Percentiles rank a stretch among this genome's conserved stretches.
Evolutionary conservation across 345 rosid species (phyloP).

Genomic region (Reutealis trisperma): DNA sequence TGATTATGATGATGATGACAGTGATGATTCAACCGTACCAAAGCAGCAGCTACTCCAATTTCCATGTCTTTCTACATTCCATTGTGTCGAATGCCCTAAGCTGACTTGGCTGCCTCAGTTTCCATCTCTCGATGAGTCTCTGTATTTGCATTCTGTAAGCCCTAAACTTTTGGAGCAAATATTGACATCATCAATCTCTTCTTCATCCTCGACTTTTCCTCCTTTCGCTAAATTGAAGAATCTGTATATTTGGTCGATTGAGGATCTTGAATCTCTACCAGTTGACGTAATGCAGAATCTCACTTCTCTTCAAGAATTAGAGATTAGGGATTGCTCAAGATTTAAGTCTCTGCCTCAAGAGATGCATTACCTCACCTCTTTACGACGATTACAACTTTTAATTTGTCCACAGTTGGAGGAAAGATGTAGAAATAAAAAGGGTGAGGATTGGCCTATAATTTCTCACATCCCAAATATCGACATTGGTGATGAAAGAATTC

Average conservation of each 20-base stretch:
- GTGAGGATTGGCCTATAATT: constrained; percentile 20
- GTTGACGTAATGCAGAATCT: constrained; percentile 6
- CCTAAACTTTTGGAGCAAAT: neutral
- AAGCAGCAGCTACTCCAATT: neutral
- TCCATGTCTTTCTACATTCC: neutral
- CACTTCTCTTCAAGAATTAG: neutral
- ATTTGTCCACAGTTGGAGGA: constrained; percentile 1
- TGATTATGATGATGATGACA: neutral
- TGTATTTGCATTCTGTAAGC: rapidly evolving
- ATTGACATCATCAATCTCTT: neutral
- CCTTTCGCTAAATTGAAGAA: constrained; percentile 4
- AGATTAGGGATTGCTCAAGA: neutral
- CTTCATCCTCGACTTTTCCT: neutral
- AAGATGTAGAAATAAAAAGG: neutral
- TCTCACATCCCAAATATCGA: constrained; percentile 11
- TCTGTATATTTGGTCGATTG: neutral
- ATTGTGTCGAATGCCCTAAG: neutral
- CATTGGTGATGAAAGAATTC: neutral
- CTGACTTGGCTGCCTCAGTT: constrained; percentile 15
- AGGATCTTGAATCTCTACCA: constrained; percentile 11
- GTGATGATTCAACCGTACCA: neutral
- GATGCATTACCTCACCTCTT: neutral
- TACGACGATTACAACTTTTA: neutral
- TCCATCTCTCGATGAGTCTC: constrained; percentile 10
- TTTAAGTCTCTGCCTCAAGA: neutral